Percentiles rank a stretch among this genome's conserved stretches.
Conservation (phyloP, 352 stramenopile genomes). For the Globisporangium irregulare region DNA sequence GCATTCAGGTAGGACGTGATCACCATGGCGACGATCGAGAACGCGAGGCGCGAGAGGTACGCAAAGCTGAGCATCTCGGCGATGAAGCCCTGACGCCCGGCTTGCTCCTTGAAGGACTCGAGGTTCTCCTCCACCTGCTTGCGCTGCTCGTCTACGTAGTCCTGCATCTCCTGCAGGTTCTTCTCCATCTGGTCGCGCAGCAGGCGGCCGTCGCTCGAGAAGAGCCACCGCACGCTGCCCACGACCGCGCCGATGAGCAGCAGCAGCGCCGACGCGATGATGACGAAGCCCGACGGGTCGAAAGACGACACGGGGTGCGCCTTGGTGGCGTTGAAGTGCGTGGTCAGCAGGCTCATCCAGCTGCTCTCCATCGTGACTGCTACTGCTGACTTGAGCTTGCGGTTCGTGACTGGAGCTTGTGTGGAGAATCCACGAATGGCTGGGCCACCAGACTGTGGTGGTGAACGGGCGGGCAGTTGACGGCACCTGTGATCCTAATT, state of each 20-base stretch:
- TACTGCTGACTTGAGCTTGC: neutral
- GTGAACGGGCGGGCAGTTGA: neutral
- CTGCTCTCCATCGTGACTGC: constrained; percentile 40
- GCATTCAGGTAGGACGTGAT: constrained; percentile 84
- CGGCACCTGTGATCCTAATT: neutral
- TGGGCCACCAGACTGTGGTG: neutral
- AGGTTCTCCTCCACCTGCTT: constrained; percentile 68
- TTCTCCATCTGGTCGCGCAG: constrained; percentile 64
- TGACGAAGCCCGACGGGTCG: constrained; percentile 84
- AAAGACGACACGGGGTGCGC: constrained; percentile 79
- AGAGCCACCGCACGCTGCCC: constrained; percentile 39
- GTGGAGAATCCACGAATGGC: neutral
- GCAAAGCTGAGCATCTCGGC: constrained; percentile 86
- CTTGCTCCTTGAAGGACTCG: constrained; percentile 64
- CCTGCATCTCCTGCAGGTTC: constrained; percentile 73
- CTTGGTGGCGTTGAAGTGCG: constrained; percentile 84
- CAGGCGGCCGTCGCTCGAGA: constrained; percentile 34
- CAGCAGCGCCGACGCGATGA: constrained; percentile 66
- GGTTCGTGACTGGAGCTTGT: neutral
- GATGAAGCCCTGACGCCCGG: constrained; percentile 77
- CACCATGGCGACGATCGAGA: constrained; percentile 76
- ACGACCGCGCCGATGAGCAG: constrained; percentile 64
- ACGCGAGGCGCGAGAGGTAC: constrained; percentile 79
- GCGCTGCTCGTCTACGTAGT: constrained; percentile 67
- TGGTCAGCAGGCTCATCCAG: constrained; percentile 71